A percentile compares a stretch with the other conserved stretches of the same genome.
Evolutionary conservation across 2,329 filamentous ascomycete genomes (phyloP).

Genomic region (Epichloe gansuensis): DNA sequence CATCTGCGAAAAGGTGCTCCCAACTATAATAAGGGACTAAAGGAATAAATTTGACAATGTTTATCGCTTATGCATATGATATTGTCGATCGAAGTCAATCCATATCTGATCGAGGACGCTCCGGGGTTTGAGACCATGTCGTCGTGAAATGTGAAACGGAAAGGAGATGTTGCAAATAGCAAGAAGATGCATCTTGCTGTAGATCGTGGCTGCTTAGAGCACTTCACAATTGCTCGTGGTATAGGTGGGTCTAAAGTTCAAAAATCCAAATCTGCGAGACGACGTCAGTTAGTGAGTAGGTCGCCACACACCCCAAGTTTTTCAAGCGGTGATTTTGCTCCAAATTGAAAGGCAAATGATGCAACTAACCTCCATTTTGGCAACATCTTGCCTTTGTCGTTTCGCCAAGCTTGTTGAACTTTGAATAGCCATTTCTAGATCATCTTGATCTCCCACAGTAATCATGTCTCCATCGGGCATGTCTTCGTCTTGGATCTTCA

Average conservation of each 20-base stretch:
- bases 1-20: neutral
- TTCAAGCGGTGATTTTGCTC: neutral
- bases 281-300: conserved; percentile 14
- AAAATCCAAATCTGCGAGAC: conserved; percentile 34
- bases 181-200: neutral
- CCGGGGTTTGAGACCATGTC: conserved; percentile 5
- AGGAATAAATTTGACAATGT: neutral
- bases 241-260: conserved; percentile 21
- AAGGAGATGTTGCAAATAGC: neutral
- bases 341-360: neutral
- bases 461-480: conserved; percentile 75
- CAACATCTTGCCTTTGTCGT: conserved; percentile 68
- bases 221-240: conserved; percentile 9
- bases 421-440: conserved; percentile 77
- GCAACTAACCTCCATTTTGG: conserved; percentile 79
- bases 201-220: neutral
- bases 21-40: neutral
- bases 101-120: neutral
- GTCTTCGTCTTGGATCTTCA: conserved; percentile 79
- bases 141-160: conserved; percentile 8
- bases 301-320: neutral
- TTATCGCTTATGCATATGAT: neutral
- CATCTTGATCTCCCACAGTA: conserved; percentile 92
- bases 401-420: conserved; percentile 54
- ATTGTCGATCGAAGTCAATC: neutral